Conservation (phyloP, 805 yeast species). For the Saturnispora silvae region DNA sequence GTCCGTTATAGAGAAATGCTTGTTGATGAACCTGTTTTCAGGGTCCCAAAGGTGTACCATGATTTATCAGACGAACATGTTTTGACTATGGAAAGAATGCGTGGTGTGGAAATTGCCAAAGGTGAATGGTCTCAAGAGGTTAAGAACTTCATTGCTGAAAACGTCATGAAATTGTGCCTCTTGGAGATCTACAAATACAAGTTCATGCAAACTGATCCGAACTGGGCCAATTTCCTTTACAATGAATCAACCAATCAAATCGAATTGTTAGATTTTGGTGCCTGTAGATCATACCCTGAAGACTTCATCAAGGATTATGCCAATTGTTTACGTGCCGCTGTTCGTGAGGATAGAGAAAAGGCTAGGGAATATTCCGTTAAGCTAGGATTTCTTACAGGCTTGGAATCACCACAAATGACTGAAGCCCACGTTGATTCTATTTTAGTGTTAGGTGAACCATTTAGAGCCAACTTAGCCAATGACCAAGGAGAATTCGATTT, state of each 20-base stretch:
- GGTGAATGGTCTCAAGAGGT: conserved; percentile 66
- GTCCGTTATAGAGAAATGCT: conserved; percentile 56
- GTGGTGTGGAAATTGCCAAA: conserved; percentile 73
- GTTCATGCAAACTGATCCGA: conserved; percentile 98
- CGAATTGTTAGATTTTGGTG: conserved; percentile 91
- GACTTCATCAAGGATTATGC: conserved; percentile 64
- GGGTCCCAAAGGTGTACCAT: conserved; percentile 72
- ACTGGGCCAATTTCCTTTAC: conserved; percentile 95
- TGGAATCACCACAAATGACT: conserved; percentile 80
- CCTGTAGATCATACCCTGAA: conserved; percentile 68
- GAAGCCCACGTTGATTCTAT: conserved; percentile 89
- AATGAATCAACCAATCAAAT: conserved; percentile 60
- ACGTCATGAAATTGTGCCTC: conserved; percentile 78
- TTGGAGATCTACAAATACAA: conserved; percentile 73
- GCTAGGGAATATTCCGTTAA: conserved; percentile 57
- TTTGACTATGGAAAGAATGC: conserved; percentile 81
- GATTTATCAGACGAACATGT: conserved; percentile 73
- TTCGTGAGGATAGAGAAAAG: conserved; percentile 48
- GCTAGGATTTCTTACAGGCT: conserved; percentile 85
- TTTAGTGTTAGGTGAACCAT: conserved; percentile 87
- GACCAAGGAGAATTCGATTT: conserved; percentile 57
- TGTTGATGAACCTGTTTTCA: conserved; percentile 51
- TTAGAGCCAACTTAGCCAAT: conserved; percentile 36
- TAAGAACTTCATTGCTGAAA: conserved; percentile 70
- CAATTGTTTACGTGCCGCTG: conserved; percentile 64